A percentile compares a stretch with the other conserved stretches of the same genome.
phyloP scores from a whole-genome alignment of 495 filamentous ascomycete species.

The Elasticomyces elasticus region DNA sequence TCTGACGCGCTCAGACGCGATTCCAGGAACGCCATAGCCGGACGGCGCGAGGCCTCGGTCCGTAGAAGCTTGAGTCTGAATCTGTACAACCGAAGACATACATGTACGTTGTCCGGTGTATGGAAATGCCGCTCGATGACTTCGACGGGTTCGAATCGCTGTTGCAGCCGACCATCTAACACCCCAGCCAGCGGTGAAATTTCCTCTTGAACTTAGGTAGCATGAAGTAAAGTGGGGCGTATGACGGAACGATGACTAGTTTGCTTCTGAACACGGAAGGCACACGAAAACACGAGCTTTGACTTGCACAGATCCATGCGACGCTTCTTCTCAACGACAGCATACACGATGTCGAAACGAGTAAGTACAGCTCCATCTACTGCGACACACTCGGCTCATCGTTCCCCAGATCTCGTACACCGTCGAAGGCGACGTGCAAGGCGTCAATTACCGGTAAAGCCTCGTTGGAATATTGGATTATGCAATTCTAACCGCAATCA shows the following conservation, averaged over 20 bases:
- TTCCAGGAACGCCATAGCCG: not conserved
- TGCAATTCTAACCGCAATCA: not conserved
- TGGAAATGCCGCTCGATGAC: no score
- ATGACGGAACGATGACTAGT: no score
- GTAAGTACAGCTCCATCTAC: constrained; percentile 2
- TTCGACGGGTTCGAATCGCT: no score
- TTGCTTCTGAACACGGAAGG: no score
- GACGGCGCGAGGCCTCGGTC: not conserved
- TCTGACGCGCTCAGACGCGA: not conserved
- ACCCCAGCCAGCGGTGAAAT: no score
- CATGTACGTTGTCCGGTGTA: no score
- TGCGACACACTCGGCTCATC: not conserved
- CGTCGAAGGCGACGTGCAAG: constrained; percentile 32
- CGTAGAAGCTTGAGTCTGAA: no score
- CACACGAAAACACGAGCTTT: no score
- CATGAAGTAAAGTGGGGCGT: no score
- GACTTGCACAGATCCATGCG: constrained; percentile 15
- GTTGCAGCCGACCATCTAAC: no score
- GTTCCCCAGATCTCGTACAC: constrained; percentile 29
- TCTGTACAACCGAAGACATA: no score
- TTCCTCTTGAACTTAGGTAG: no score
- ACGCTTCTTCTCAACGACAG: constrained; percentile 2
- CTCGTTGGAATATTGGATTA: not conserved
- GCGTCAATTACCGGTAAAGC: constrained; percentile 61
- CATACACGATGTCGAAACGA: constrained; percentile 21